Evolutionary conservation across 2,329 filamentous ascomycete species (phyloP), one percentile per base, ranked within the genome.

Genomic region (Penicillium sp.): DNA sequence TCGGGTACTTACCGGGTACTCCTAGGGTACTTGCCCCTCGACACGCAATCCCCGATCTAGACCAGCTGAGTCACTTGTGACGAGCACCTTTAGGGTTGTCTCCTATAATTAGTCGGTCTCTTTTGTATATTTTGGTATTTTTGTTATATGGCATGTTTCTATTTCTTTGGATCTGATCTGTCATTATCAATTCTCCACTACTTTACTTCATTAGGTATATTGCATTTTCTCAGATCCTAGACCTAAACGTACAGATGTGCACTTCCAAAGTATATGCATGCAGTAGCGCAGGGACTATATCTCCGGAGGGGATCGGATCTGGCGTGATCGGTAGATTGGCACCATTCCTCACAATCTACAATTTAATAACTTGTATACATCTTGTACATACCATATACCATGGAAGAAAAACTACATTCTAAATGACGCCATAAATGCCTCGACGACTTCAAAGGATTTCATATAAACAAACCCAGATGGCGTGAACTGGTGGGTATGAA

Each of bases 261-360:
- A 42, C 35, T 45, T 57, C 54, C 54, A 50, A 53, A 31, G 54
- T 47, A 45, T 57, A 48, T 36, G 58, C 55, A 62, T 54, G 58
- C 43, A 49, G 45, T 57, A 43, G 49, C 27, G 54, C 38, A 55
- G 44, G 49, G 59, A 53, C 48, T 44, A 39, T 60, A 61, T 62
- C 52, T 49, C 58, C 60, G 60, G 60, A 58, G 57, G 44, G 49
- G 43, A 44, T 58, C 58, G 58, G 60, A 59, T 60, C 60, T 60
- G 50, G 57, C 35, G 39, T 59, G 53, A 61, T 61, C 49, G 49
- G 3, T 41, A 51, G 53, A 61, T 38, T 38, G 9, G 39, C 36
- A 35, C 15, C 42, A 45, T 44, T 44, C 42, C 13, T 45, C 15
- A 29, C 42, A 29, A 45, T 45, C 27, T 29, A 29, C 42, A 19